Base-by-base conservation (phyloP, 208 protist species). In the Pavlovales sp. region DNA sequence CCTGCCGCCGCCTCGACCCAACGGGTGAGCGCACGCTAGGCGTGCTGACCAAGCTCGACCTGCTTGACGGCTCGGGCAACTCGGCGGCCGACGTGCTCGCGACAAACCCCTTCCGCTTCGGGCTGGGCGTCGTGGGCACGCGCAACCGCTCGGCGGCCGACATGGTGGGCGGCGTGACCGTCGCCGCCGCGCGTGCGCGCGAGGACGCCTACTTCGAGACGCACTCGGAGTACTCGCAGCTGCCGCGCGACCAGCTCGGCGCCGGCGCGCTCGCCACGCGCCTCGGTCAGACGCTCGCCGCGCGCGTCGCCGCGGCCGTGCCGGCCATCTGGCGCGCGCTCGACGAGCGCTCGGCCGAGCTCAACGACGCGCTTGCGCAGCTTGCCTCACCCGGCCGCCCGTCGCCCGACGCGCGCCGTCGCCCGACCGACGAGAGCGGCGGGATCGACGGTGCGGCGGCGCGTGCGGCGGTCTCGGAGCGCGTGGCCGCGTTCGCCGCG, bases 41-140 rank as follows among this genome's bases (percentile, higher is more conserved):
- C 41, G 77, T 81, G 40, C 77, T 81, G 28, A 81, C 77, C 39
- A 81, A 81, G 30, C 26, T 39, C 40, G 77, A 81, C 41, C 77
- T 81, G 57, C 57, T 71, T 28, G 57, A 71, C 57, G 57, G 57
- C 57, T 32, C 57, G 22, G 57, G 57, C 26, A 28, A 28, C 26
- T 71, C 57, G 14, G 57, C 57, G 14, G 57, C 57, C 2, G 14
- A 8, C 57, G 5, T 30, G 57, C 57, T 71, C 57, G 14, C 1
- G 2, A 28, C 57, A 2, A 71, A 71, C 26, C 57, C 57, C 57
- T 71, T 71, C 57, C 57, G 26, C 2, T 71, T 71, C 26, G 57
- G 57, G 18, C 57, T 71, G 22, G 57, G 57, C 57, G 26, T 71
- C 14, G 57, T 71, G 22, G 57, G 57, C 57, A 71, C 57, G 57